These are phyloP conservation scores for Spergularia azorica DNA, from an alignment of 179 eudicot species.

Conservation along the genomic window DNA sequence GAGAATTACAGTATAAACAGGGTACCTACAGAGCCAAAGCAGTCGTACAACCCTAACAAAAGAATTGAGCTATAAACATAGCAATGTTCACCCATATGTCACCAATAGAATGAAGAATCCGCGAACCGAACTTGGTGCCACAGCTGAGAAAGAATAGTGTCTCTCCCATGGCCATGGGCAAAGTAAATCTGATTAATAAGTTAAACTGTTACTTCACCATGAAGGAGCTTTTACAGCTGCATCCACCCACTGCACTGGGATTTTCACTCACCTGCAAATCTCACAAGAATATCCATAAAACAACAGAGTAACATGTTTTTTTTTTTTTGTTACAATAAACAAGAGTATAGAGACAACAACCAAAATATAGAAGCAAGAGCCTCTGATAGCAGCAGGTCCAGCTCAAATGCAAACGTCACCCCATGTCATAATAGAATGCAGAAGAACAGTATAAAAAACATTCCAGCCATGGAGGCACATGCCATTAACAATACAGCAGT, in stretches of 20 bases:
- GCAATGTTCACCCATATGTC: not conserved
- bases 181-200: not conserved
- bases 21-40: constrained; percentile 4
- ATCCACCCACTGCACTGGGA: constrained; percentile 95
- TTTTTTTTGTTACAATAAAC: no score
- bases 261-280: constrained; percentile 67
- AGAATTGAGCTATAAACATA: not conserved
- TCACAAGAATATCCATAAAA: not conserved
- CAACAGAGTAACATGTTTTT: not conserved
- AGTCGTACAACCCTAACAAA: not conserved
- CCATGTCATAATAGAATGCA: no score
- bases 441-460: no score
- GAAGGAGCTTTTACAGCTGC: constrained; percentile 93
- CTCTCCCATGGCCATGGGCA: not conserved
- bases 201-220: constrained; percentile 54
- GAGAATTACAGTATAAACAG: not conserved
- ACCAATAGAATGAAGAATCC: no score
- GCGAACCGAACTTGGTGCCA: not conserved
- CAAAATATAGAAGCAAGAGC: no score
- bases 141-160: constrained; percentile 14
- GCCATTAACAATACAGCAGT: no score
- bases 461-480: no score
- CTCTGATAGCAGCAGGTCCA: no score
- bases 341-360: no score
- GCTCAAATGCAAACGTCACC: no score